phyloP scores from a whole-genome alignment of 805 yeast genomes.

The Candida wancherniae region DNA sequence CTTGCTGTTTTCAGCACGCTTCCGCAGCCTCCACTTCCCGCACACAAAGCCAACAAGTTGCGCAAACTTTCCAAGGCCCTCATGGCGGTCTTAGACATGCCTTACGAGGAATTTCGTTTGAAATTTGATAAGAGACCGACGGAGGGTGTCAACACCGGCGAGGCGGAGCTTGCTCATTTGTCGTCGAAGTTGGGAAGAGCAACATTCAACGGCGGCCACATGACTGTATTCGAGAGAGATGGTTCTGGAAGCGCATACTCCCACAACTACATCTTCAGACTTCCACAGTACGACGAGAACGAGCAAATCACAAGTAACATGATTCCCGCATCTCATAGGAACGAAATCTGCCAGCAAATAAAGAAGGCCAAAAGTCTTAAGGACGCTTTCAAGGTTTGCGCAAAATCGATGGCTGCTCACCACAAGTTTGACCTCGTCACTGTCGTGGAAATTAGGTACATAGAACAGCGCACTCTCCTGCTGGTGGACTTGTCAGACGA shows the following conservation, averaged over 20 bases:
- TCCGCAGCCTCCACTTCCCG: constrained; percentile 34
- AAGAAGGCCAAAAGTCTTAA: constrained; percentile 36
- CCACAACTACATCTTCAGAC: constrained; percentile 44
- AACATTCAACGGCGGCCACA: constrained; percentile 38
- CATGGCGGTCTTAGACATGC: constrained; percentile 36
- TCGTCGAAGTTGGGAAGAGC: constrained; percentile 50
- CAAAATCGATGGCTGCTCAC: constrained; percentile 31
- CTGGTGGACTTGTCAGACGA: constrained; percentile 2
- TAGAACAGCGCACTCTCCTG: constrained; percentile 33
- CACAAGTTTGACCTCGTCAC: constrained; percentile 42
- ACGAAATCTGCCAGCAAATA: constrained; percentile 22
- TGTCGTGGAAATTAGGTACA: constrained; percentile 47
- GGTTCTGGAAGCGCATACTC: constrained; percentile 62
- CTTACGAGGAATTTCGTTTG: constrained; percentile 18
- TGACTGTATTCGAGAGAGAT: constrained; percentile 54
- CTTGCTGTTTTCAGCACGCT: constrained; percentile 53
- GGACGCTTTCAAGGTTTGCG: constrained; percentile 38
- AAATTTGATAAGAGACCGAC: constrained; percentile 5
- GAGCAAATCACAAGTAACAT: constrained; percentile 3
- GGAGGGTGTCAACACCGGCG: constrained; percentile 9
- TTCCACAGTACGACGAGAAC: constrained; percentile 22
- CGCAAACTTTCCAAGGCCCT: constrained; percentile 37
- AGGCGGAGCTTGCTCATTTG: constrained; percentile 29
- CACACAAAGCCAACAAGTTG: constrained; percentile 32
- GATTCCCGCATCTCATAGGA: constrained; percentile 2